phyloP scores from a whole-genome alignment of 305 asterid species.

The Lippia alba region DNA sequence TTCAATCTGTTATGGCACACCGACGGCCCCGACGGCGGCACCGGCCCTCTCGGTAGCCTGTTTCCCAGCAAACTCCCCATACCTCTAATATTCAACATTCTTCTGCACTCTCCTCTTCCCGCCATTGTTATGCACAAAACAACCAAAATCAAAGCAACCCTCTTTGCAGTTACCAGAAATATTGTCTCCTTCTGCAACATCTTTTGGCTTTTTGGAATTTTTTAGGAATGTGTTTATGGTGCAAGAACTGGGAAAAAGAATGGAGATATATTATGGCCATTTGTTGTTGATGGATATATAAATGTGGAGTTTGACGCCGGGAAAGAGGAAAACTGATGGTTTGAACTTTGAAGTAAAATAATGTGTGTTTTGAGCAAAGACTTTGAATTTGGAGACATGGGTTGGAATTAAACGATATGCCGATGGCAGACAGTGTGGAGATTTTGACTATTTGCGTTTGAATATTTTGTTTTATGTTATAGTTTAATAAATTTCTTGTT shows the following conservation, averaged over 20 bases:
- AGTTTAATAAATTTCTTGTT: background rate
- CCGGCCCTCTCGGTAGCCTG: conserved; percentile 71
- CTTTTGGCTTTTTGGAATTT: background rate
- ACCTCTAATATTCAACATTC: conserved; percentile 36
- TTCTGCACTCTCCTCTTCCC: conserved; percentile 52
- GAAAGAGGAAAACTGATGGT: conserved; percentile 20
- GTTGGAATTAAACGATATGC: conserved; percentile 36
- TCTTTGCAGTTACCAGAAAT: conserved; percentile 8
- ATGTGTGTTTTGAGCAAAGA: conserved; percentile 26
- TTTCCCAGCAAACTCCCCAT: conserved; percentile 38
- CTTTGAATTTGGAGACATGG: conserved; percentile 42
- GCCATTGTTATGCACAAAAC: conserved; percentile 30
- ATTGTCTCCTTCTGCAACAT: background rate
- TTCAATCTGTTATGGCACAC: conserved; percentile 61
- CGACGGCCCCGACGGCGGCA: conserved; percentile 80
- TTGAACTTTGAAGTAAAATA: conserved; percentile 12
- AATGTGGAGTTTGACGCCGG: conserved; percentile 10
- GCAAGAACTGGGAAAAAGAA: background rate
- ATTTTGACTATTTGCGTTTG: conserved; percentile 1
- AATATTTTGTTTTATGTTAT: conserved; percentile 26
- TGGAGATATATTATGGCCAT: background rate
- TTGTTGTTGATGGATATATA: background rate
- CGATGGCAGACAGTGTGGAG: conserved; percentile 43
- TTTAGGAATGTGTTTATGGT: background rate
- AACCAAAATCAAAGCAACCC: conserved; percentile 36